phyloP scores from a whole-genome alignment of 768 basidiomycete genomes.

The Leccinum boreale region DNA sequence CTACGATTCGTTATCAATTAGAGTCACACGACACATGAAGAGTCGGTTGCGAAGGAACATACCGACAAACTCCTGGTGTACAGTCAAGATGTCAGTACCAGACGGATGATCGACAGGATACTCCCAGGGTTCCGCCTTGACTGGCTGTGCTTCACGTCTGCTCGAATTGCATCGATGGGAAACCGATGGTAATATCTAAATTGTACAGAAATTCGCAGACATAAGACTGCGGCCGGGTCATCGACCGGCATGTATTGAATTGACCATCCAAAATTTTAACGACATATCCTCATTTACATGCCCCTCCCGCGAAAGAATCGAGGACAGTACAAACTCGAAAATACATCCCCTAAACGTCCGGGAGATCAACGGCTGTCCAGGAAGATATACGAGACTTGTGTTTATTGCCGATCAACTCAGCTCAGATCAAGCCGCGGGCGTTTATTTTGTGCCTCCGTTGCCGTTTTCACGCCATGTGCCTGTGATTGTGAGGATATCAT shows the following conservation, averaged over 20 bases:
- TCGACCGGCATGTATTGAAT: not conserved
- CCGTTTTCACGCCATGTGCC: constrained; percentile 9
- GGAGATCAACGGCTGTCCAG: not conserved
- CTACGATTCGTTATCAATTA: not conserved
- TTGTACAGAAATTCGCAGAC: not conserved
- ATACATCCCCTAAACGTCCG: not conserved
- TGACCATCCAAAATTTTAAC: not conserved
- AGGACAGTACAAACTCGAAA: not conserved
- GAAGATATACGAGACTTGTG: not conserved
- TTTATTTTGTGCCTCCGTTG: constrained; percentile 18
- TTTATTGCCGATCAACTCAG: constrained; percentile 8
- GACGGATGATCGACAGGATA: not conserved
- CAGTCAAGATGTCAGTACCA: not conserved
- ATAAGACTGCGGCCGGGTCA: not conserved
- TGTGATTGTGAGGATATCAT: constrained; percentile 22
- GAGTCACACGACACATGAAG: not conserved
- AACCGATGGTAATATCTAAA: not conserved
- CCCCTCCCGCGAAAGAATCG: too few species aligned
- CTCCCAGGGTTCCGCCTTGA: not conserved
- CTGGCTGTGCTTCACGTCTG: not conserved
- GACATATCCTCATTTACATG: constrained; percentile 2
- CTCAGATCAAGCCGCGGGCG: constrained; percentile 27
- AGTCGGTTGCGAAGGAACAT: not conserved
- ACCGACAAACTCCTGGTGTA: not conserved
- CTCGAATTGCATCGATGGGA: not conserved